Base-by-base conservation (phyloP, 495 filamentous ascomycete species). In the Poronia punctata region DNA sequence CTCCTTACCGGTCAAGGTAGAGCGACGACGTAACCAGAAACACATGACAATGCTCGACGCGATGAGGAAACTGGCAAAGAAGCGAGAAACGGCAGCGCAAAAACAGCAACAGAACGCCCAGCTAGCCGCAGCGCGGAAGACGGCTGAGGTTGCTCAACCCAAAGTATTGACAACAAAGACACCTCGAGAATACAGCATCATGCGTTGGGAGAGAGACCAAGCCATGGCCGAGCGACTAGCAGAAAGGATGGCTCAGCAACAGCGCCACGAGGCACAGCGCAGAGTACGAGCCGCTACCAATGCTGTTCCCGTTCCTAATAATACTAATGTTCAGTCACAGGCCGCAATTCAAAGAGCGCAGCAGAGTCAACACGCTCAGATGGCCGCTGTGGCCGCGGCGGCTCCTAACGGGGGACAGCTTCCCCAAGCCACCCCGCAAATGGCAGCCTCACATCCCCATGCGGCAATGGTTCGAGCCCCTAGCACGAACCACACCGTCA, bases 51-150 rank as follows among this genome's bases (percentile, higher is more conserved):
- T 97, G 38, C 80, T 97, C 59, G 92, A 97, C 64, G 83, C 82
- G 3, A 95, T 97, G 85, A 79, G 88, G 28, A 98, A 97, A 59
- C 57, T 93, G 45, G 90, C 90, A 5, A 93, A 95, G 66, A 96
- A 94, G 67, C 74, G 88, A 27, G 92, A 98, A 66, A 82, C 81
- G 4, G 73, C 75, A 27, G 61, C 78, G 17, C 86, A 90, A 55
- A 97, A 97, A 65, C 84, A 90, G 48, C 82, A 88, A 55, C 84
- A 93, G 55, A 75, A 75, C 39, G 79, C 81, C 37, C 74, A 74
- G 23, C 64, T 84, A 25, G 81, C 82, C 38, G 81, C 82, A 11
- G 68, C 80, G 53, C 71, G 83, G 27, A 89, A 89, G 55, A 73
- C 71, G 27, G 82, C 80, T 37, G 83, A 89, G 50, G 62, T 70